Percentiles rank a stretch among this genome's conserved stretches.
Evolutionary conservation across 2,329 filamentous ascomycete species (phyloP).

Genomic region (Phoma herbarum): DNA sequence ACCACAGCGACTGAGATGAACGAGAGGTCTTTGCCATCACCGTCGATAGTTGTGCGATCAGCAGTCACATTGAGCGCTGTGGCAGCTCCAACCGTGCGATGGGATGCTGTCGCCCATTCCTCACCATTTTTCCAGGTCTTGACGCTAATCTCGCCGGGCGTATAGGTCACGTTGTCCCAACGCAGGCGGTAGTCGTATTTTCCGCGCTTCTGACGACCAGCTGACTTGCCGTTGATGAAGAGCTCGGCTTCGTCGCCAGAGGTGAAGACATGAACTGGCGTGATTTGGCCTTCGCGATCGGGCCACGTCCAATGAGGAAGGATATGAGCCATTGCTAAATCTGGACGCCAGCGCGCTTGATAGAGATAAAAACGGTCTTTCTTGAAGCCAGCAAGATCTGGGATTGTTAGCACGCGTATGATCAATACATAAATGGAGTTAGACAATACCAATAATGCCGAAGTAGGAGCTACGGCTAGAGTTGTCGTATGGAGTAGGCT

Average conservation of each 20-base stretch:
- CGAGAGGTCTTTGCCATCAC: slow-evolving; percentile 56
- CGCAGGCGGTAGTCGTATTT: slow-evolving; percentile 59
- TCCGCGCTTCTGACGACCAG: slow-evolving; percentile 52
- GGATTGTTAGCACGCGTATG: background rate
- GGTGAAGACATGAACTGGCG: slow-evolving; percentile 64
- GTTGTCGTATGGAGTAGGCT: slow-evolving; percentile 59
- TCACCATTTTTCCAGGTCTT: slow-evolving; percentile 59
- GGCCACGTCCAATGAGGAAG: slow-evolving; percentile 67
- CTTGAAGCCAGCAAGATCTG: slow-evolving; percentile 64
- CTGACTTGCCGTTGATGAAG: slow-evolving; percentile 61
- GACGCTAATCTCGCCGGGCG: slow-evolving; percentile 59
- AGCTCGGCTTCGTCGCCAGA: slow-evolving; percentile 63
- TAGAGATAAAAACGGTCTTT: slow-evolving; percentile 66
- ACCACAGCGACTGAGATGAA: slow-evolving; percentile 58
- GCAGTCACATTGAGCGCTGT: slow-evolving; percentile 51
- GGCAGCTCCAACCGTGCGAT: slow-evolving; percentile 55
- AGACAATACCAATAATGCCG: slow-evolving; percentile 56
- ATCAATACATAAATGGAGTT: no score
- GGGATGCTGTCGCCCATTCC: slow-evolving; percentile 57
- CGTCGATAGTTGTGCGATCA: slow-evolving; percentile 53
- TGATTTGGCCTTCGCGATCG: slow-evolving; percentile 56
- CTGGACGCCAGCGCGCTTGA: slow-evolving; percentile 62
- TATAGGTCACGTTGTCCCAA: slow-evolving; percentile 62
- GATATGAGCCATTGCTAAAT: slow-evolving; percentile 59
- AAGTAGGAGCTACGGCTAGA: slow-evolving; percentile 62